phyloP scores from a whole-genome alignment of 164 flowering plant species.

The Magnolia kwangsiensis region DNA sequence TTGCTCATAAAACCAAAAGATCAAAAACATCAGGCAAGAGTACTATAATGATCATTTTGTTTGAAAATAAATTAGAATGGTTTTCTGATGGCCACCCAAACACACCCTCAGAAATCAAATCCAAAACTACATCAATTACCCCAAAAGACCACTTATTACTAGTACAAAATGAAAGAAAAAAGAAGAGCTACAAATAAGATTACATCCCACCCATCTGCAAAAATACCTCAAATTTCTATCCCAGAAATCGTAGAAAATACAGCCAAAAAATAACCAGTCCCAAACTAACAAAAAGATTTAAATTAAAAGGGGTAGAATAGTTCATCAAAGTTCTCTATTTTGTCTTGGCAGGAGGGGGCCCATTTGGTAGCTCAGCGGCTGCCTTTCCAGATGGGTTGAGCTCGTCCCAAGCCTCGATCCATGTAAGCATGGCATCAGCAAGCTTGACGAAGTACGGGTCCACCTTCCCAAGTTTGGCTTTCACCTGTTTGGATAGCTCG shows the following conservation, averaged over 20 bases:
- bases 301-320: neutral
- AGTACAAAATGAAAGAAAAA: neutral
- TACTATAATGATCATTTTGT: too few species aligned
- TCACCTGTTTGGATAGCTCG: constrained; percentile 65
- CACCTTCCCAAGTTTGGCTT: constrained; percentile 54
- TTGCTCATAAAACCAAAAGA: too few species aligned
- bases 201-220: neutral
- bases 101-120: too few species aligned
- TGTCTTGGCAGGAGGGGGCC: constrained; percentile 14
- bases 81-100: too few species aligned
- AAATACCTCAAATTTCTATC: neutral
- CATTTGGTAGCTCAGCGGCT: constrained; percentile 25
- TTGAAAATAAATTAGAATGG: too few species aligned
- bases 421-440: constrained; percentile 74
- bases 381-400: constrained; percentile 45
- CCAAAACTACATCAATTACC: neutral
- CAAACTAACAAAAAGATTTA: neutral
- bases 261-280: neutral
- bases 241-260: neutral
- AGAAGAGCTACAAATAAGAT: neutral
- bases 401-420: constrained; percentile 85
- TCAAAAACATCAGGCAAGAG: too few species aligned
- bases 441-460: constrained; percentile 71
- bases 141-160: neutral
- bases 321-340: constrained; percentile 5